These are phyloP conservation scores for Ustilago vetiveriae DNA, from an alignment of 1,284 basidiomycete species.

Conservation along the genomic window DNA sequence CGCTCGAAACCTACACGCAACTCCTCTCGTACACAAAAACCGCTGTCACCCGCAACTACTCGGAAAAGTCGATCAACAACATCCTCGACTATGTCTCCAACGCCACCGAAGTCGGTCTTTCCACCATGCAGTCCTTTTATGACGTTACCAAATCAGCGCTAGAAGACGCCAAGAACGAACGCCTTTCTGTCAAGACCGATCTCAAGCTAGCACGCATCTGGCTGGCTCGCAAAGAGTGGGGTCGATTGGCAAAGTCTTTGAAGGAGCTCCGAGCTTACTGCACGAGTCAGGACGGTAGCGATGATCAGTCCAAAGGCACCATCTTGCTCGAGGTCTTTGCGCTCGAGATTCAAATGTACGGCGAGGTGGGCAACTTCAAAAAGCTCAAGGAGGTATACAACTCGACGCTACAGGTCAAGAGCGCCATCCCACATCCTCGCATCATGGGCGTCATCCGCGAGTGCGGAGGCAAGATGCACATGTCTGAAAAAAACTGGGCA, in stretches of 20 bases:
- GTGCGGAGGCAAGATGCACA: conserved; percentile 99
- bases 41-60: conserved; percentile 63
- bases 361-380: conserved; percentile 91
- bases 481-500: conserved; percentile 98
- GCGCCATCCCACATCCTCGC: conserved; percentile 95
- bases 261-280: conserved; percentile 70
- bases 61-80: conserved; percentile 96
- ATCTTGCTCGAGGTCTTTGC: conserved; percentile 97
- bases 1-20: conserved; percentile 83
- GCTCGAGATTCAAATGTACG: conserved; percentile 99
- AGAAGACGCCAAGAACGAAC: conserved; percentile 95
- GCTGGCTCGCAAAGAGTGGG: conserved; percentile 92
- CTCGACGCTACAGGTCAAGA: conserved; percentile 88
- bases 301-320: conserved; percentile 88
- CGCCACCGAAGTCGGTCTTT: conserved; percentile 77
- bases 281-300: conserved; percentile 73
- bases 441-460: conserved; percentile 99
- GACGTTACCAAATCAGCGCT: conserved; percentile 88
- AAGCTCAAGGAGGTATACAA: conserved; percentile 98
- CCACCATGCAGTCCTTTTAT: conserved; percentile 92
- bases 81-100: conserved; percentile 96
- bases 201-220: conserved; percentile 96
- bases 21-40: conserved; percentile 82
- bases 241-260: conserved; percentile 74
- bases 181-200: conserved; percentile 93